Conservation (phyloP, 768 basidiomycete species). For the Tulasnella sp. region DNA sequence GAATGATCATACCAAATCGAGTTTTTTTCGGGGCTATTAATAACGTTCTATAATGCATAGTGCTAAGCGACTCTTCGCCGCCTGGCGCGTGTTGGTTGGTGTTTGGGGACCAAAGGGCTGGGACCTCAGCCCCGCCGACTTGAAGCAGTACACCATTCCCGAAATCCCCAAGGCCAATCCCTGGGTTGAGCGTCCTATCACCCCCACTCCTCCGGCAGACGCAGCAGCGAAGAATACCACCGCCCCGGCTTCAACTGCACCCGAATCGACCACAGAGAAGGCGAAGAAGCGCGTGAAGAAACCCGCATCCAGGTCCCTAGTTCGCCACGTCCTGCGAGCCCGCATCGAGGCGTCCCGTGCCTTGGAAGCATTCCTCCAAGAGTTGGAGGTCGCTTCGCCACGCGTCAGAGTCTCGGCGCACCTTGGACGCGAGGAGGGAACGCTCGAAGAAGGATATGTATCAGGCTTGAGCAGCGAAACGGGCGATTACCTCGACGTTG, state of each 20-base stretch:
- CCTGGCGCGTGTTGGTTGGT: slow-evolving; percentile 97
- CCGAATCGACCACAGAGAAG: slow-evolving; percentile 38
- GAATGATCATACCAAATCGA: slow-evolving; percentile 40
- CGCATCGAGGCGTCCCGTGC: slow-evolving; percentile 81
- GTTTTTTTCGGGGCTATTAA: slow-evolving; percentile 11
- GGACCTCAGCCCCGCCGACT: slow-evolving; percentile 76
- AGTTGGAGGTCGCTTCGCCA: slow-evolving; percentile 48
- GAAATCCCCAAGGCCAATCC: slow-evolving; percentile 66
- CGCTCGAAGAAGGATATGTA: slow-evolving; percentile 45
- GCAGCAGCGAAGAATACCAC: slow-evolving; percentile 32
- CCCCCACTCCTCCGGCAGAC: slow-evolving; percentile 32
- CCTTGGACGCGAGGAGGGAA: slow-evolving; percentile 48
- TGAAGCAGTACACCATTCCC: slow-evolving; percentile 74
- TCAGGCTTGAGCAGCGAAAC: slow-evolving; percentile 38
- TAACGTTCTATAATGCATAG: slow-evolving; percentile 47
- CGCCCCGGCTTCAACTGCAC: slow-evolving; percentile 39
- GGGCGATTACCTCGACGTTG: slow-evolving; percentile 37
- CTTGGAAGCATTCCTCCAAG: slow-evolving; percentile 70
- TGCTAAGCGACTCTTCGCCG: slow-evolving; percentile 81
- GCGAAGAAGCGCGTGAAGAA: slow-evolving; percentile 43
- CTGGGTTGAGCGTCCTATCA: slow-evolving; percentile 58
- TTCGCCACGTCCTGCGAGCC: slow-evolving; percentile 85
- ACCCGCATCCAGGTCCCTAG: slow-evolving; percentile 78
- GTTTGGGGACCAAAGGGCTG: slow-evolving; percentile 86
- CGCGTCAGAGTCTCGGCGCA: slow-evolving; percentile 29